Evolutionary conservation across 2,329 filamentous ascomycete genomes (phyloP).

Genomic region (Stagonosporopsis tanaceti): DNA sequence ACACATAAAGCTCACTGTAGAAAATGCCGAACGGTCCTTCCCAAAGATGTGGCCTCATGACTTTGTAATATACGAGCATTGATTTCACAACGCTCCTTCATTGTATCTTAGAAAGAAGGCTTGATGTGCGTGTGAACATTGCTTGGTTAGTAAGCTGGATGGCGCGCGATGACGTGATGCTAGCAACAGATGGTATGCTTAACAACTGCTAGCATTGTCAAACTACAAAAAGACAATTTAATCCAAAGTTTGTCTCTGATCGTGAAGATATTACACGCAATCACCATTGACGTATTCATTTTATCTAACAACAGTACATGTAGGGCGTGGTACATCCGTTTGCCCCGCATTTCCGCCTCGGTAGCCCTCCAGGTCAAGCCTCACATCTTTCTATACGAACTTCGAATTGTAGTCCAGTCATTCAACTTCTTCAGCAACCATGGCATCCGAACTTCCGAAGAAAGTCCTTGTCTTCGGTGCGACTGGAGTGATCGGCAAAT

Average conservation of each 20-base stretch:
- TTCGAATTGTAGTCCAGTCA: neutral
- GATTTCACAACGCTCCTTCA: neutral
- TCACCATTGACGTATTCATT: neutral
- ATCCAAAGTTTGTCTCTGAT: too few relatives aligned
- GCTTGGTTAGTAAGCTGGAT: neutral
- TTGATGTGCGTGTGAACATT: neutral
- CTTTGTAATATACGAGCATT: neutral
- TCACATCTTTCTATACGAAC: neutral
- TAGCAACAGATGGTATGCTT: neutral
- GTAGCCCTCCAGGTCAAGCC: constrained; percentile 13
- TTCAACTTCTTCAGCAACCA: neutral
- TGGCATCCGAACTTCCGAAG: constrained; percentile 31
- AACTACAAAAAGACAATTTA: neutral
- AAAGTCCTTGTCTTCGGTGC: constrained; percentile 63
- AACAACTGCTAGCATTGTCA: neutral
- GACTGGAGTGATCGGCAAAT: constrained; percentile 61
- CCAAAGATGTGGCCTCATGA: neutral
- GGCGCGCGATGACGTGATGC: constrained; percentile 3
- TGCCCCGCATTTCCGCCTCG: constrained; percentile 10
- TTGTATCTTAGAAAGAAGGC: neutral
- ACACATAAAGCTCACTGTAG: neutral
- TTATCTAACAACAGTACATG: neutral
- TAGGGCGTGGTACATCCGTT: neutral
- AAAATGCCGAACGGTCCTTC: neutral
- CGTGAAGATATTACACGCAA: neutral